Conservation (phyloP, 2,329 filamentous ascomycete species). For the Alternaria arbusti region DNA sequence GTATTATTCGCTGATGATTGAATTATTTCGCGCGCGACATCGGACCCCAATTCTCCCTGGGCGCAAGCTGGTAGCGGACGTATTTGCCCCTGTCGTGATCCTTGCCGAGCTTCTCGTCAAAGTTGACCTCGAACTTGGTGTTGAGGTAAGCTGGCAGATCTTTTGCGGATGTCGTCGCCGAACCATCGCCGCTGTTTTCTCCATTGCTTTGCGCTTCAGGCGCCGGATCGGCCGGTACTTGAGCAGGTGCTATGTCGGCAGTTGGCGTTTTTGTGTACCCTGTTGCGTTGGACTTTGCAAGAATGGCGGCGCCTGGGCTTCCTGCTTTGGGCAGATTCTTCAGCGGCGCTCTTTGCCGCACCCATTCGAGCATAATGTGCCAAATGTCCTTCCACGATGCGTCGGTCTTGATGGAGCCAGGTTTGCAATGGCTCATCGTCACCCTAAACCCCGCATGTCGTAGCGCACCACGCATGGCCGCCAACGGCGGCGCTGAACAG, state of each 20-base stretch:
- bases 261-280: constrained; percentile 9
- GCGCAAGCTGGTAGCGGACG: constrained; percentile 88
- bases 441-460: constrained; percentile 80
- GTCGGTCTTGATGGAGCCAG: constrained; percentile 91
- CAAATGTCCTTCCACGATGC: constrained; percentile 89
- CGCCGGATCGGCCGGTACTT: constrained; percentile 2
- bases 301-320: constrained; percentile 74
- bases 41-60: constrained; percentile 91
- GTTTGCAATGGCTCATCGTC: constrained; percentile 85
- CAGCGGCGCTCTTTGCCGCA: constrained; percentile 78
- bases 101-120: constrained; percentile 80
- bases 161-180: constrained; percentile 1
- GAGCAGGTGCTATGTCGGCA: constrained; percentile 1
- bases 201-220: constrained; percentile 10
- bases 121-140: constrained; percentile 67
- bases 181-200: neutral
- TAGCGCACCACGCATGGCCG: constrained; percentile 80
- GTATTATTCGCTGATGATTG: neutral
- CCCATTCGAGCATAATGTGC: constrained; percentile 94
- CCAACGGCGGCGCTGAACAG: constrained; percentile 78
- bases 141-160: constrained; percentile 32
- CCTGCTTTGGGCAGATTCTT: constrained; percentile 74
- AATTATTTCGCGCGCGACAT: constrained; percentile 62
- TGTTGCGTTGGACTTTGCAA: constrained; percentile 26
- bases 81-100: constrained; percentile 70